Percentiles rank a stretch among this genome's conserved stretches.
These are phyloP conservation scores for Phialemoniopsis sp. DNA, from an alignment of 2,329 filamentous ascomycete genomes.

Conservation along the genomic window DNA sequence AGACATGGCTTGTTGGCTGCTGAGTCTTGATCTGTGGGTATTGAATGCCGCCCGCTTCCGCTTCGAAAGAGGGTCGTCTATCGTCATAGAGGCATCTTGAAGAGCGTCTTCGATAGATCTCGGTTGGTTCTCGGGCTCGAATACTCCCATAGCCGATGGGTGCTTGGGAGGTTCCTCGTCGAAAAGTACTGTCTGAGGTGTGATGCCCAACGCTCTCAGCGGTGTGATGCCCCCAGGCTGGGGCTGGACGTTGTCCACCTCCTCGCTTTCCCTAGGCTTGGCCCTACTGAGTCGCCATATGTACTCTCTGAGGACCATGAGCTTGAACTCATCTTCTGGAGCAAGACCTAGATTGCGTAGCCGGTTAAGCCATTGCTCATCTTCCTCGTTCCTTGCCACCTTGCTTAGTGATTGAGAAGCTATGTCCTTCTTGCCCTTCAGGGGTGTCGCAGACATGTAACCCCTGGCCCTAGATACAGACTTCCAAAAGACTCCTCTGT, in stretches of 20 bases:
- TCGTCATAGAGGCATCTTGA: conserved; percentile 85
- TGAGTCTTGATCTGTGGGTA: conserved; percentile 40
- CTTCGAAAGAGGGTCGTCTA: conserved; percentile 62
- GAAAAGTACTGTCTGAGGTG: conserved; percentile 87
- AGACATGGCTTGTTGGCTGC: conserved; percentile 26
- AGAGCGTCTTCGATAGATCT: conserved; percentile 89
- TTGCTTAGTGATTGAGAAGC: conserved; percentile 55
- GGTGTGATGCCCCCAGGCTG: conserved; percentile 55
- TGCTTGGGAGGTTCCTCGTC: conserved; percentile 64
- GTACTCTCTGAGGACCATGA: conserved; percentile 82
- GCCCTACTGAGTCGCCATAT: conserved; percentile 81
- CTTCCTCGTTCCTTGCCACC: conserved; percentile 78
- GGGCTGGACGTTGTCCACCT: too few relatives aligned
- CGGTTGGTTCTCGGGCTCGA: conserved; percentile 14
- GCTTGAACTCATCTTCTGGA: conserved; percentile 82
- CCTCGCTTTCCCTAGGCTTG: conserved; percentile 44
- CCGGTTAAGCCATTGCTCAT: conserved; percentile 87
- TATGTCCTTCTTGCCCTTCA: conserved; percentile 51
- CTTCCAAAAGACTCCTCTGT: conserved; percentile 86
- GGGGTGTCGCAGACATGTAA: conserved; percentile 32
- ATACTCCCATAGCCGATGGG: conserved; percentile 28
- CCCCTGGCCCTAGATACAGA: conserved; percentile 63
- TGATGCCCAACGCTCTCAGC: conserved; percentile 71
- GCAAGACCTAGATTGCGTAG: conserved; percentile 80
- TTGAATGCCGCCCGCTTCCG: conserved; percentile 48